Base-by-base conservation (phyloP, 2,329 filamentous ascomycete genomes). In the Chrysoporthe puriensis region DNA sequence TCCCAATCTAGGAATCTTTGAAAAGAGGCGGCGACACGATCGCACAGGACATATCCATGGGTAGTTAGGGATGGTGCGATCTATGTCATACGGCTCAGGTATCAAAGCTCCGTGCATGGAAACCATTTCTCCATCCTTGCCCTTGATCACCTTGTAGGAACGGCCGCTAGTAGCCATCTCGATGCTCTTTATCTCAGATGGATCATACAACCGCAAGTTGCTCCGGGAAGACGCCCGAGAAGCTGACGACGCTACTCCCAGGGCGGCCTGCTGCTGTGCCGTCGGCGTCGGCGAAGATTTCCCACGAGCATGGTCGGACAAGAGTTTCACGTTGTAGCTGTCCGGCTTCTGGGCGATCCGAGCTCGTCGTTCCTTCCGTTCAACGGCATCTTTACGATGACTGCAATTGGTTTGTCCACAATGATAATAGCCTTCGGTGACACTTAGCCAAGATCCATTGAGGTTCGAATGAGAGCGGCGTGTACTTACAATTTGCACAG, bases 1-100 rank as follows among this genome's bases (percentile, higher is more conserved):
- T 1, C 72, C 72, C 2, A 75, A 59, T 16, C 68, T 69, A 0
- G 26, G 36, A 2, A 56, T 58, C 44, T 67, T 71, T 34, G 44
- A 44, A 50, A 69, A 71, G 0, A 69, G 43, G 46, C 42, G 66
- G 64, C 32, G 26, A 26, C 26, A 26, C 26, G 26, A 26, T 26
- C 26, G 26, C 26, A 26, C 26, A 26, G 26, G 26, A 26, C 26
- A 26, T 26, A 26, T 26, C 26, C 26, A 26, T 26, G 26, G 26
- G 26, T 26, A 26, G 26, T 26, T 26, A 26, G 26, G 26, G 26
- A 26, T 26, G 26, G 26, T 26, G 26, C 26, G 26, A 26, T 26
- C 26, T 26, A 26, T 26, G 26, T 26, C 26, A 26, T 26, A 26
- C 26, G 26, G 26, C 26, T 26, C 26, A 26, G 26, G 26, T 26